Conservation (phyloP, 371 early-diverging fungal species). For the Zychaea mexicana region DNA sequence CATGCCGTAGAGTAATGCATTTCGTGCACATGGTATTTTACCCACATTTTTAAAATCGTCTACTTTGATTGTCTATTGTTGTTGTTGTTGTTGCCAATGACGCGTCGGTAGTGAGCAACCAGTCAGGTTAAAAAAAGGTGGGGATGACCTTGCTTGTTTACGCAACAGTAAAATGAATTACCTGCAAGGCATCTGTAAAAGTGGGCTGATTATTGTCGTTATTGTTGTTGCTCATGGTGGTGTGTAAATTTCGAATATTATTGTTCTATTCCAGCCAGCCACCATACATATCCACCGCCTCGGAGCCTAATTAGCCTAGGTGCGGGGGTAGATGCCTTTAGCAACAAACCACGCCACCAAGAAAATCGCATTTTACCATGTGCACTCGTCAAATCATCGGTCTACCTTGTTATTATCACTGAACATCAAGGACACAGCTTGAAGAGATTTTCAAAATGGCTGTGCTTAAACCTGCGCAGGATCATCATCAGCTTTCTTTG, state of each 20-base stretch:
- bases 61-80: constrained; percentile 40
- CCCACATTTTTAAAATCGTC: constrained; percentile 51
- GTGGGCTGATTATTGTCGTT: constrained; percentile 11
- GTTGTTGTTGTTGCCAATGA: not conserved
- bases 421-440: not conserved
- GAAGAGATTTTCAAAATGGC: too few species aligned
- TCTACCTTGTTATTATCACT: not conserved
- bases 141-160: not conserved
- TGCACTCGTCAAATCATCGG: not conserved
- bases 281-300: too few species aligned
- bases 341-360: too few species aligned
- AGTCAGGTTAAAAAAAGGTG: too few species aligned
- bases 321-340: too few species aligned
- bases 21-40: constrained; percentile 52
- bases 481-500: too few species aligned
- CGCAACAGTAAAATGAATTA: not conserved
- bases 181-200: constrained; percentile 15
- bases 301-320: not conserved
- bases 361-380: too few species aligned
- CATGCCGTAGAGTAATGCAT: constrained; percentile 49
- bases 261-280: not conserved
- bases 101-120: too few species aligned
- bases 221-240: constrained; percentile 4
- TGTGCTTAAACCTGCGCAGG: too few species aligned
- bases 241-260: too few species aligned